Evolutionary conservation across 2,329 filamentous ascomycete genomes (phyloP).

Genomic region (Apiospora hydei): DNA sequence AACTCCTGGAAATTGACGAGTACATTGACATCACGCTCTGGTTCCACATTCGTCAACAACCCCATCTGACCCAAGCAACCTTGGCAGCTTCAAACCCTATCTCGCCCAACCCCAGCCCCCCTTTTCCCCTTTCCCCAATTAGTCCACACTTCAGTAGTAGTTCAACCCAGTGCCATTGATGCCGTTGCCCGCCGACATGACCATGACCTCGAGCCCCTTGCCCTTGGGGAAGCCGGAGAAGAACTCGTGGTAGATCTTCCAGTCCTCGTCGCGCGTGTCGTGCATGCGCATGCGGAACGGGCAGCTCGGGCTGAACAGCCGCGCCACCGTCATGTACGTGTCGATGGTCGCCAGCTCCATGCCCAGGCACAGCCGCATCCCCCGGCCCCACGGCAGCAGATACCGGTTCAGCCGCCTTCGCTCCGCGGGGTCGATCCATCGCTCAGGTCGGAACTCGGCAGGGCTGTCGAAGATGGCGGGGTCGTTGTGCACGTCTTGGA

Average conservation of each 20-base stretch:
- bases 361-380: slow-evolving; percentile 33
- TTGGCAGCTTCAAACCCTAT: background rate
- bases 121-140: background rate
- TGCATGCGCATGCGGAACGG: slow-evolving; percentile 32
- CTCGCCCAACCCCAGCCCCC: background rate
- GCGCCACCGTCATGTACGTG: slow-evolving; percentile 34
- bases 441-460: slow-evolving; percentile 32
- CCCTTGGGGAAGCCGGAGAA: slow-evolving; percentile 35
- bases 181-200: slow-evolving; percentile 9
- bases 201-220: slow-evolving; percentile 32
- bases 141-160: background rate
- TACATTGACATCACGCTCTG: background rate
- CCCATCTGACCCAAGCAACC: background rate
- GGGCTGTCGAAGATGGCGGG: slow-evolving; percentile 31
- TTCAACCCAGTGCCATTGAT: background rate
- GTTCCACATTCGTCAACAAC: background rate
- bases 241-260: slow-evolving; percentile 35
- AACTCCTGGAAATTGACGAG: background rate
- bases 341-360: slow-evolving; percentile 37
- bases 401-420: slow-evolving; percentile 32
- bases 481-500: slow-evolving; percentile 35
- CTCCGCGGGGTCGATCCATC: slow-evolving; percentile 32
- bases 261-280: slow-evolving; percentile 34
- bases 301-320: slow-evolving; percentile 32
- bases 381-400: slow-evolving; percentile 36